phyloP scores from a whole-genome alignment of 768 basidiomycete species.

The Lactifluus echinatus region DNA sequence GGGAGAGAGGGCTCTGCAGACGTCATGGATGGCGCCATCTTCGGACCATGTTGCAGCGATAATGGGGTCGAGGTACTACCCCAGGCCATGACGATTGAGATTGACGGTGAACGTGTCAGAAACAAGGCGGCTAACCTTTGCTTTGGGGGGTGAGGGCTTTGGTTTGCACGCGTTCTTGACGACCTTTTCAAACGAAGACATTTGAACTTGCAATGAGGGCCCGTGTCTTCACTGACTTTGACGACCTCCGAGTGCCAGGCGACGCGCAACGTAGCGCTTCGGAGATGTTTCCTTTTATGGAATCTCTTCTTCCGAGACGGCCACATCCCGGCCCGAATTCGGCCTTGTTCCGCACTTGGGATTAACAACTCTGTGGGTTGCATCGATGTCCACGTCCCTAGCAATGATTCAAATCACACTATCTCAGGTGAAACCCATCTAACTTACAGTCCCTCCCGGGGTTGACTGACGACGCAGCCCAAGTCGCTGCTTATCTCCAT shows the following conservation, averaged over 20 bases:
- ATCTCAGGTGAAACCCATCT: too few species aligned
- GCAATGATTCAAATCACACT: too few species aligned
- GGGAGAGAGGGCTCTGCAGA: conserved; percentile 79
- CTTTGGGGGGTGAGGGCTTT: conserved; percentile 90
- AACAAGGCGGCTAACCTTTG: conserved; percentile 54
- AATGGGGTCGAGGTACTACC: conserved; percentile 91
- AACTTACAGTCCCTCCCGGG: too few species aligned
- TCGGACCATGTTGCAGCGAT: conserved; percentile 96
- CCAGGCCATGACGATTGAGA: neutral
- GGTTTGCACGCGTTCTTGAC: conserved; percentile 97
- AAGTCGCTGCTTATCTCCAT: too few species aligned
- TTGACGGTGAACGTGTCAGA: neutral
- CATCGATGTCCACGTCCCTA: too few species aligned
- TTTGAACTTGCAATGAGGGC: conserved; percentile 24
- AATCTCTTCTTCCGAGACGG: neutral
- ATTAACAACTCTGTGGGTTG: too few species aligned
- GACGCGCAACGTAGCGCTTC: neutral
- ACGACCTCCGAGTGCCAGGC: neutral
- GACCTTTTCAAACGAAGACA: conserved; percentile 84
- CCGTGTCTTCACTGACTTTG: neutral
- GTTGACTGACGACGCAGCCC: too few species aligned
- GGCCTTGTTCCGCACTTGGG: too few species aligned
- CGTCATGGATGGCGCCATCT: conserved; percentile 87
- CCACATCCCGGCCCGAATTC: neutral
- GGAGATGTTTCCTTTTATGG: neutral